Base-by-base conservation (phyloP, 345 rosid species). In the Ailanthus altissimus region DNA sequence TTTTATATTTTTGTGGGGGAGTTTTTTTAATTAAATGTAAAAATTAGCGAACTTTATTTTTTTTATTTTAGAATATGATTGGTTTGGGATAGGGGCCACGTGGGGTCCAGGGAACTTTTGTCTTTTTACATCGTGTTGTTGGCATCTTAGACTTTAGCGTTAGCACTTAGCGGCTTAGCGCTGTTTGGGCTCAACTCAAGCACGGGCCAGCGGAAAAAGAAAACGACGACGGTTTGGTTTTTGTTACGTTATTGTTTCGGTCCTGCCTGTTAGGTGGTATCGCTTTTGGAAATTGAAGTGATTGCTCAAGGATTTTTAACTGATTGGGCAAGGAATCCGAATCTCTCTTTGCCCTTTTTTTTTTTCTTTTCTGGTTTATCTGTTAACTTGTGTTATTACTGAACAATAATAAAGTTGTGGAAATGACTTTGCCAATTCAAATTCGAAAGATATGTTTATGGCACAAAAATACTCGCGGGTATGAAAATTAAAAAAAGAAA, bases 31-130 rank as follows among this genome's bases (percentile, higher is more conserved):
- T 51, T 51, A 51, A 5, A 51, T 5, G 5, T 0, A 14, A 12
- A 14, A 9, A 11, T 14, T 9, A 49, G 53, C 2, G 12, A 14
- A 49, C 5, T 16, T 51, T 16, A 15, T 20, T 38, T n/a, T 57
- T 58, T n/a, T 5, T 38, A 15, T 53, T 25, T 14, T 36, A 65
- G 26, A 25, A 14, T 26, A 46, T 26, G 16, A 14, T 74, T 32
- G n/a, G 77, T 49, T 61, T 0, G 68, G 59, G 14, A 51, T 58
- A 74, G 77, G 58, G 14, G 12, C 23, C 5, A 8, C 28, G 77
- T 47, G 77, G 77, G 77, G 58, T 49, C 77, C 77, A 61, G 4
- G 8, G 69, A 74, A 74, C 77, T 61, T 61, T 74, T 61, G 77
- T 74, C 77, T 74, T 74, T 49, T 74, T 61, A 45, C 59, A 49